Base-by-base conservation (phyloP, 2,329 filamentous ascomycete genomes). In the Clathrospora elynae region DNA sequence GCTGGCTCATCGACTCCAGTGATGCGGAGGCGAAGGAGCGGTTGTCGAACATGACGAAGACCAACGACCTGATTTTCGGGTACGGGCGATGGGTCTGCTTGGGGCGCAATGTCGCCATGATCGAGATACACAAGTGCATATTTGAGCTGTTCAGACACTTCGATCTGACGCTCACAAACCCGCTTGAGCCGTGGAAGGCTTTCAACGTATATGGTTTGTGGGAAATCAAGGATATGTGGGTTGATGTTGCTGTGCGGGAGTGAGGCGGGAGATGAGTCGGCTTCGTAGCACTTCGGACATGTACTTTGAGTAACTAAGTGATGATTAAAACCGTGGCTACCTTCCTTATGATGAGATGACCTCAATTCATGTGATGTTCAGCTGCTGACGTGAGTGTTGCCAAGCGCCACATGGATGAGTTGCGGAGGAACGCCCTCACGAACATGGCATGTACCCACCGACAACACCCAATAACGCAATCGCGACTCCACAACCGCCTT, bases 1-100 rank as follows among this genome's bases (percentile, higher is more conserved):
- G 77, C 11, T 80, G 77, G 76, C 53, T 78, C 3, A 29, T 66
- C 3, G 57, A 67, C 8, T 47, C 62, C 6, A 52, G 29, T 2
- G 23, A 40, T 6, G 44, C 44, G 3, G 51, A 30, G n/a, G 57
- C 53, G 17, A 59, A 60, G 19, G 60, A 61, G 13, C 51, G 58
- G 6, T 38, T 67, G 13, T 51, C 54, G 11, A 43, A 49, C 8
- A 72, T 72, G 70, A 49, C 47, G 13, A 57, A 51, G 33, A 61
- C 55, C 0, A 64, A 64, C 18, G 66, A 70, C 10, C 52, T 71
- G 50, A 57, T 71, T 3, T 72, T 71, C 44, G 68, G 69, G 3
- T 61, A 66, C 34, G 70, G 69, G 2, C 59, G 62, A 35, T 70
- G 62, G 55, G 38, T 55, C 3, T 72, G 70, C 41, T 39, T 72